Evolutionary conservation across 2,329 filamentous ascomycete genomes (phyloP).

Genomic region (Colletotrichum spaethianum): DNA sequence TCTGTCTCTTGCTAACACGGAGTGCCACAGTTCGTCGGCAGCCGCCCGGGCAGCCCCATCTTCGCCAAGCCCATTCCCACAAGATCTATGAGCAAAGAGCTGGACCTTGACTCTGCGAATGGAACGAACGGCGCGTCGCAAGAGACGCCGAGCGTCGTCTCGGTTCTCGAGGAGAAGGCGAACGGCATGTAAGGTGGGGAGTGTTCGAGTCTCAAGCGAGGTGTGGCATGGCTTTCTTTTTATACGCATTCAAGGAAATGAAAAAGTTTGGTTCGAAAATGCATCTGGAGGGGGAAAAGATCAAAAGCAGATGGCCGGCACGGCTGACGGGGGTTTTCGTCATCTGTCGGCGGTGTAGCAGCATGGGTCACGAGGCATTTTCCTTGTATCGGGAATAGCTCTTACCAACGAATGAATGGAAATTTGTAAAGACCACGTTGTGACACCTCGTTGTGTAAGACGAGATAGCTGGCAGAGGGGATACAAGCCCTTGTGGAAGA

Average conservation of each 20-base stretch:
- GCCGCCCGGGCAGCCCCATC: slow-evolving; percentile 77
- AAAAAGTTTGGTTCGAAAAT: slow-evolving; percentile 16
- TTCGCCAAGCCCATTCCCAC: slow-evolving; percentile 56
- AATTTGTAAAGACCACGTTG: background rate
- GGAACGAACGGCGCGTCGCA: slow-evolving; percentile 42
- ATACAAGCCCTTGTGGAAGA: too few relatives aligned
- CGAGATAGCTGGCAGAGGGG: background rate
- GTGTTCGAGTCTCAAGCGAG: background rate
- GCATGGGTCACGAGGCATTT: background rate
- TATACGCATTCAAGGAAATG: slow-evolving; percentile 6
- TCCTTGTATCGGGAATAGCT: background rate
- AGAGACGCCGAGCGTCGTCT: slow-evolving; percentile 50
- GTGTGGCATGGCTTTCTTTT: background rate
- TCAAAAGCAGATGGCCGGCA: slow-evolving; percentile 1
- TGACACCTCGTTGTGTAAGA: background rate
- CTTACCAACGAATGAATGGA: background rate
- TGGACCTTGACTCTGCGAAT: slow-evolving; percentile 51
- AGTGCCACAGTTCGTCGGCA: slow-evolving; percentile 76
- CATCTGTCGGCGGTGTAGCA: background rate
- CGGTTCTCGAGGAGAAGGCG: slow-evolving; percentile 56
- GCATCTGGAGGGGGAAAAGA: background rate
- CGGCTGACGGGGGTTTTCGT: background rate
- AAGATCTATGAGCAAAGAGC: slow-evolving; percentile 44
- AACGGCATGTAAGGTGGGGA: slow-evolving; percentile 50
- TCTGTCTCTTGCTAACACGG: slow-evolving; percentile 31